A percentile compares a stretch with the other conserved stretches of the same genome.
phyloP scores from a whole-genome alignment of 2,329 filamentous ascomycete genomes.

The Ophiostoma novo-ulmi region DNA sequence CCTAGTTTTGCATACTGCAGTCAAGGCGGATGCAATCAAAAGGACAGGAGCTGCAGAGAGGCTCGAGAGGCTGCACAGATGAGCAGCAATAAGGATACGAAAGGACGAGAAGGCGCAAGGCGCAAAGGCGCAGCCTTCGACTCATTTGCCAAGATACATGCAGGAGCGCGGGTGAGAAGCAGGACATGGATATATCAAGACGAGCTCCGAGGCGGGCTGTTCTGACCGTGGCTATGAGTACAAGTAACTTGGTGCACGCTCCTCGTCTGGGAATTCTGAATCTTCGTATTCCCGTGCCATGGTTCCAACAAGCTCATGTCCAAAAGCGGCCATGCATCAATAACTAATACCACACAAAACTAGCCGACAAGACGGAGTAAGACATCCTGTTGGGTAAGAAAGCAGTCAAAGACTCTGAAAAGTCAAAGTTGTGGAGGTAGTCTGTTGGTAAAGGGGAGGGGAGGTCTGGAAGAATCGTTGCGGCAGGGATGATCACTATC shows the following conservation, averaged over 20 bases:
- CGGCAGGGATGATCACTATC: background rate
- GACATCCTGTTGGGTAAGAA: background rate
- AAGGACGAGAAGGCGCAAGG: background rate
- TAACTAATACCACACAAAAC: background rate
- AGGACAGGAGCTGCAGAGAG: background rate
- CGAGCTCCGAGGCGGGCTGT: background rate
- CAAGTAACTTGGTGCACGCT: background rate
- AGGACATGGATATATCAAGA: background rate
- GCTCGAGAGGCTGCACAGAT: background rate
- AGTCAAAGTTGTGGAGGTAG: background rate
- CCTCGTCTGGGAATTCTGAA: background rate
- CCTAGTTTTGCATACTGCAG: background rate
- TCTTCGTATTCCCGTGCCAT: too few relatives aligned
- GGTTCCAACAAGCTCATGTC: conserved; percentile 8
- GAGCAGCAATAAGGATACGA: background rate
- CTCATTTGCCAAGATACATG: background rate
- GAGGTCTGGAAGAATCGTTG: conserved; percentile 3
- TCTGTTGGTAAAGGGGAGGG: background rate
- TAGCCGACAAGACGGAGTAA: background rate
- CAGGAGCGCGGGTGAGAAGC: background rate
- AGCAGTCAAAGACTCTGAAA: background rate
- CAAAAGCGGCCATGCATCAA: conserved; percentile 5
- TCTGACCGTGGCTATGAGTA: background rate
- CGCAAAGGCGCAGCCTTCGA: background rate
- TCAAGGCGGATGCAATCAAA: background rate